Evolutionary conservation across 2,329 filamentous ascomycete genomes (phyloP), one percentile per base, ranked within the genome.

Genomic region (Neonectria sp.): DNA sequence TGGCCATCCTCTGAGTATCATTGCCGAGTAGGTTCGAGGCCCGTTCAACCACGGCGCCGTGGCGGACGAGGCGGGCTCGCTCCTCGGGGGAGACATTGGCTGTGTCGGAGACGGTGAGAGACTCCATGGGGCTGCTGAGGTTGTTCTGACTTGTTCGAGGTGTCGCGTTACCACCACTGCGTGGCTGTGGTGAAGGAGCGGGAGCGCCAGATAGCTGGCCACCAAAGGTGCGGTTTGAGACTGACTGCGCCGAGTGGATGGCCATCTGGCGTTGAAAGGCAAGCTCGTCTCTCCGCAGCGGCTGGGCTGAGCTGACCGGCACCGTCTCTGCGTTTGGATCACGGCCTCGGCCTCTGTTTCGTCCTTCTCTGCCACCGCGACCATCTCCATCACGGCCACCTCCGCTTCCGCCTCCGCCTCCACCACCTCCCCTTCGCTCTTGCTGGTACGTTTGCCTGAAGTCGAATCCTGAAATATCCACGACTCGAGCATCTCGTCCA

Each of bases 261-360:
- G 95, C 95, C 86, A 97, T 91, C 76, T 97, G 94, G 57, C 96
- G 88, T 77, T 98, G 95, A 79, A 94, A 97, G 3, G 96, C 95
- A 60, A 97, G 83, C 80, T 98, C 94, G 70, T 97, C 96, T 77
- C 96, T 86, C 55, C 93, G 89, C 77, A 98, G 79, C 1, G 94
- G 91, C 71, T 96, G 94, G 1, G 93, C 92, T 61, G 93, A 94
- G 35, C 92, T 93, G 6, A 89, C 84, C 4, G 94, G 93, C 27
- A 95, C 82, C 24, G 93, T 87, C 71, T 98, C 95, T 1, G 93
- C 88, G 79, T 97, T 97, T 2, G 95, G 95, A 80, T 98, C 95
- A 49, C 95, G 90, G 27, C 95, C 95, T 73, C 93, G 87, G 62
- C 76, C 84, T 72, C 77, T 84, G 67, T 71, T 68, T 49, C 94